Evolutionary conservation across 2,329 filamentous ascomycete species (phyloP).

Genomic region (Incumbomyces delicatus): DNA sequence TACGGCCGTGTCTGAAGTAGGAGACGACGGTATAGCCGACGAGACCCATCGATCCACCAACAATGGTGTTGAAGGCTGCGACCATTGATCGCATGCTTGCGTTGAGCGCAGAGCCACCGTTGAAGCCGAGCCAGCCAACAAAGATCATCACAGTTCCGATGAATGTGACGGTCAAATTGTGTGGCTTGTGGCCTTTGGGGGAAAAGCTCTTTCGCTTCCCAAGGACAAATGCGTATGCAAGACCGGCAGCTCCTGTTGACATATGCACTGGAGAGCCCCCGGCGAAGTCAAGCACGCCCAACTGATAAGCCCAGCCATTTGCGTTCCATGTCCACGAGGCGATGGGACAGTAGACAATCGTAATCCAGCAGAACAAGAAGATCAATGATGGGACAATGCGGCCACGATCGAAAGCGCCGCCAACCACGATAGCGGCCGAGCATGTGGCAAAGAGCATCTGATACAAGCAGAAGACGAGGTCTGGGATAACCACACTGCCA

Average conservation of each 20-base stretch:
- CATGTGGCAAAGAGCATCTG: conserved; percentile 52
- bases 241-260: conserved; percentile 58
- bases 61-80: conserved; percentile 76
- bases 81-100: conserved; percentile 79
- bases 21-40: conserved; percentile 71
- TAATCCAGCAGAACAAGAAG: conserved; percentile 64
- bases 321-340: conserved; percentile 72
- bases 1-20: conserved; percentile 80
- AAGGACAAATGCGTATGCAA: conserved; percentile 64
- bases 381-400: conserved; percentile 55
- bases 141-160: conserved; percentile 50
- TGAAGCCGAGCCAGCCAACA: conserved; percentile 78
- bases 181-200: conserved; percentile 44
- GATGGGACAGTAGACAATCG: conserved; percentile 58
- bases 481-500: conserved; percentile 47
- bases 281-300: conserved; percentile 64
- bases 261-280: conserved; percentile 69
- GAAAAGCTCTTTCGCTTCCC: conserved; percentile 48
- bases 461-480: conserved; percentile 58
- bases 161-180: conserved; percentile 65
- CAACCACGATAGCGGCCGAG: conserved; percentile 53
- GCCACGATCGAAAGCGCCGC: conserved; percentile 55
- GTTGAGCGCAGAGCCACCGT: conserved; percentile 70
- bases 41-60: conserved; percentile 73
- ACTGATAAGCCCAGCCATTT: conserved; percentile 59